Evolutionary conservation across 2,329 filamentous ascomycete species (phyloP).

Genomic region (Claviceps pazoutovae): DNA sequence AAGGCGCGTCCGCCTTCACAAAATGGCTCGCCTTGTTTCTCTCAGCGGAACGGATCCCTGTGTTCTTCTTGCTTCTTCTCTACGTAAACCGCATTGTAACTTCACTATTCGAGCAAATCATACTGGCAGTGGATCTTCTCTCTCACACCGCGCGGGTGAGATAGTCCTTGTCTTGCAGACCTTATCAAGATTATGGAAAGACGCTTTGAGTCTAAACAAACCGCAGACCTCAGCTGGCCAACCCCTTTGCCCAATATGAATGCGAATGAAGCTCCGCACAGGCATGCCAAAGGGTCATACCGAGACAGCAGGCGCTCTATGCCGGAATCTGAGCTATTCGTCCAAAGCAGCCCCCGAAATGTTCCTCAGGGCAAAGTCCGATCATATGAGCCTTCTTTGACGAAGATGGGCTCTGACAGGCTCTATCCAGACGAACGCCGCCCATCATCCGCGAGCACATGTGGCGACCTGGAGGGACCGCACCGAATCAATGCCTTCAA

Average conservation of each 20-base stretch:
- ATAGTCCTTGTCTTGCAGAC: not conserved
- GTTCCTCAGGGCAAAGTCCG: not conserved
- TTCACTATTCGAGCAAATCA: not conserved
- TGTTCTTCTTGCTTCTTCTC: not conserved
- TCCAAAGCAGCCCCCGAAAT: not conserved
- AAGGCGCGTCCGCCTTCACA: not conserved
- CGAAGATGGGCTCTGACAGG: not conserved
- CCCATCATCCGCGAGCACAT: constrained; percentile 12
- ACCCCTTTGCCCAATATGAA: not conserved
- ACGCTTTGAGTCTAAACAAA: not conserved
- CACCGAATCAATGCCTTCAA: constrained; percentile 10
- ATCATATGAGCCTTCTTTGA: not conserved
- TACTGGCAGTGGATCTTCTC: not conserved
- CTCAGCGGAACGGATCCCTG: too few relatives aligned
- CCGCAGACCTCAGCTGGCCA: not conserved
- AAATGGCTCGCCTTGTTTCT: not conserved
- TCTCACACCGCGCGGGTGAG: not conserved
- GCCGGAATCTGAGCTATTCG: not conserved
- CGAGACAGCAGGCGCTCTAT: not conserved
- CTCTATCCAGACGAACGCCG: not conserved
- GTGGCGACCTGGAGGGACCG: constrained; percentile 20
- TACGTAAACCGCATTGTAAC: not conserved
- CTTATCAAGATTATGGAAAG: not conserved
- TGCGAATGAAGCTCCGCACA: not conserved
- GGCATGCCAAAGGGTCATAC: not conserved